phyloP scores from a whole-genome alignment of 768 basidiomycete genomes.

The Leccinum sublutescens region DNA sequence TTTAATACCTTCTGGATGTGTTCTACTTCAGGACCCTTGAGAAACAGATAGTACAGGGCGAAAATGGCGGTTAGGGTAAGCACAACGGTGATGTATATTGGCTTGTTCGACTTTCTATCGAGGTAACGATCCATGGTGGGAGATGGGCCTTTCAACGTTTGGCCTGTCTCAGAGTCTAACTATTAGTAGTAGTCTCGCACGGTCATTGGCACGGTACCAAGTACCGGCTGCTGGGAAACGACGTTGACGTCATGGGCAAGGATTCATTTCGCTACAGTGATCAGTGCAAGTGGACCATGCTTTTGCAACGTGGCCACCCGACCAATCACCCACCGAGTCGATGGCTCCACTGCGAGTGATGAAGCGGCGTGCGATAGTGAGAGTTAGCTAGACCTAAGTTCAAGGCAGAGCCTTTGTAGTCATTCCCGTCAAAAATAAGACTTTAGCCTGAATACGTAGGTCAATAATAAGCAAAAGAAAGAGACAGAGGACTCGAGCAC shows the following conservation, averaged over 20 bases:
- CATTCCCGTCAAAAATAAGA: background rate
- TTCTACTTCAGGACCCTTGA: constrained; percentile 17
- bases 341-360: background rate
- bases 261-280: background rate
- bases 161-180: background rate
- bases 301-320: background rate
- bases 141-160: background rate
- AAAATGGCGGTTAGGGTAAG: constrained; percentile 18
- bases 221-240: background rate
- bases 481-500: background rate
- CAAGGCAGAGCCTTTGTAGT: background rate
- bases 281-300: background rate
- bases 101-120: constrained; percentile 23
- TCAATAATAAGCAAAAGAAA: background rate
- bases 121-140: constrained; percentile 22
- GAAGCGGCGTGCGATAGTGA: background rate
- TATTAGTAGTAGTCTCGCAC: background rate
- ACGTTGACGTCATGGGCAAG: background rate
- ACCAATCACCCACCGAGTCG: background rate
- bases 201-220: background rate
- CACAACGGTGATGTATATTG: constrained; percentile 13
- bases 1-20: constrained; percentile 23
- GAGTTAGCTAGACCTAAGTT: background rate
- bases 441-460: background rate
- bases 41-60: constrained; percentile 18